These are phyloP conservation scores for Candida mesenterica DNA, from an alignment of 1,139 yeast genomes.

Conservation along the genomic window DNA sequence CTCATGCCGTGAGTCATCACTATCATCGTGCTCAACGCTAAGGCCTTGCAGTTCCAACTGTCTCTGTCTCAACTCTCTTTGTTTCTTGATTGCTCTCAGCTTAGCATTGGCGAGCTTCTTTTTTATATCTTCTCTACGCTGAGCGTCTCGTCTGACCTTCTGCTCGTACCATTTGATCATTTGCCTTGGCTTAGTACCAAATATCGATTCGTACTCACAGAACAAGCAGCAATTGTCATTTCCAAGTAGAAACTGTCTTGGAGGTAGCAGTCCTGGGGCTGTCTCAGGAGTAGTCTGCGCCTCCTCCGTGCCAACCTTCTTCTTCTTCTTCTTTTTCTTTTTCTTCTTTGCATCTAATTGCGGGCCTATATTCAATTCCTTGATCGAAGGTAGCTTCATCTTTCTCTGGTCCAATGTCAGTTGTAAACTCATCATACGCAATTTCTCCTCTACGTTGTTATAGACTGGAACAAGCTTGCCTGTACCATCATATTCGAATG, in stretches of 20 bases:
- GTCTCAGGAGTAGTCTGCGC: conserved; percentile 1
- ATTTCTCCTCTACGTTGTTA: conserved; percentile 40
- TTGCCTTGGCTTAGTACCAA: conserved; percentile 50
- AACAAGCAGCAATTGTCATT: conserved; percentile 43
- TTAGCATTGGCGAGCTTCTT: conserved; percentile 38
- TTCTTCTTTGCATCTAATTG: conserved; percentile 13
- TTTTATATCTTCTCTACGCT: conserved; percentile 33
- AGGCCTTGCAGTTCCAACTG: conserved; percentile 16
- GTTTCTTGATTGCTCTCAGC: conserved; percentile 34
- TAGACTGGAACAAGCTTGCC: conserved; percentile 45
- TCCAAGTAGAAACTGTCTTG: conserved; percentile 6
- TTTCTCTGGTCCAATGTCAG: conserved; percentile 1
- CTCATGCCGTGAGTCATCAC: conserved; percentile 1
- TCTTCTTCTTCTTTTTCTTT: conserved; percentile 26
- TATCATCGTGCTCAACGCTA: neutral
- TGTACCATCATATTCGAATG: conserved; percentile 43
- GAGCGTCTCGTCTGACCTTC: conserved; percentile 33
- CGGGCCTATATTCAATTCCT: conserved; percentile 13
- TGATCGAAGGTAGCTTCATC: conserved; percentile 18
- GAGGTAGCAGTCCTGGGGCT: conserved; percentile 4
- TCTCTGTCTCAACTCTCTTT: conserved; percentile 26
- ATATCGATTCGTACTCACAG: conserved; percentile 61
- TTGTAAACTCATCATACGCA: conserved; percentile 29
- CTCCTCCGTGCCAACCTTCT: conserved; percentile 11
- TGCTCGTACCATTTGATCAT: conserved; percentile 48